A percentile compares a stretch with the other conserved stretches of the same genome.
These are phyloP conservation scores for Phlyctochytrium arcticum DNA, from an alignment of 192 early-diverging fungal species.

Conservation along the genomic window DNA sequence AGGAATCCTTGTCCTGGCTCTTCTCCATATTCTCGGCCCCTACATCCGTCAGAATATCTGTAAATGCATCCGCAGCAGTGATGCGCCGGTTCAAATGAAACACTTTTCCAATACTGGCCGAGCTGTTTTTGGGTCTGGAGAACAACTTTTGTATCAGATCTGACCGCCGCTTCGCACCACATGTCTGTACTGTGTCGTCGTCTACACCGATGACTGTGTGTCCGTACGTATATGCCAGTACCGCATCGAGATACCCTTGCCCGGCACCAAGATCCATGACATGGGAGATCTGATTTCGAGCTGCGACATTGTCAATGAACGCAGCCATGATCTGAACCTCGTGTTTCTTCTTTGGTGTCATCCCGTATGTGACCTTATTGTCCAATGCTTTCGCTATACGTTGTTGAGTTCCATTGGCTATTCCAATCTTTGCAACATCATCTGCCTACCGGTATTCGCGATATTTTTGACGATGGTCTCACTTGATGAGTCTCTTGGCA, in stretches of 20 bases:
- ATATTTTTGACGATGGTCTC: background rate
- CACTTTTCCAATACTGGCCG: background rate
- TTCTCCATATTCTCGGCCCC: background rate
- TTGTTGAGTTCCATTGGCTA: background rate
- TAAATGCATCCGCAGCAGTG: conserved; percentile 24
- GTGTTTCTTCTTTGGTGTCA: conserved; percentile 70
- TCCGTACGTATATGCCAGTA: conserved; percentile 62
- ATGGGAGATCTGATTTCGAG: conserved; percentile 30
- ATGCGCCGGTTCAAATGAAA: conserved; percentile 36
- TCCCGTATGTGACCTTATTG: conserved; percentile 60
- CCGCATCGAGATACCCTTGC: conserved; percentile 69
- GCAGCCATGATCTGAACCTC: conserved; percentile 61
- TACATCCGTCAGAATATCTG: conserved; percentile 22
- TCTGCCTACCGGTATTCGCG: background rate
- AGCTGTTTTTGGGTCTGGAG: conserved; percentile 4
- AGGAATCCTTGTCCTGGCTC: background rate
- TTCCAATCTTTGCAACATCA: background rate
- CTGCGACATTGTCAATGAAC: conserved; percentile 54
- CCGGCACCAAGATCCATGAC: conserved; percentile 75
- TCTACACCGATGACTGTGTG: conserved; percentile 68
- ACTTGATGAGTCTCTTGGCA: conserved; percentile 3
- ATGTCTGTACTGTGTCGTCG: conserved; percentile 64
- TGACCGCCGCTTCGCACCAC: conserved; percentile 63
- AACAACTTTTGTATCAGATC: conserved; percentile 45
- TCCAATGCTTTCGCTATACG: conserved; percentile 20